phyloP scores from a whole-genome alignment of 1,139 yeast genomes.

The Magnusiomyces sp. region DNA sequence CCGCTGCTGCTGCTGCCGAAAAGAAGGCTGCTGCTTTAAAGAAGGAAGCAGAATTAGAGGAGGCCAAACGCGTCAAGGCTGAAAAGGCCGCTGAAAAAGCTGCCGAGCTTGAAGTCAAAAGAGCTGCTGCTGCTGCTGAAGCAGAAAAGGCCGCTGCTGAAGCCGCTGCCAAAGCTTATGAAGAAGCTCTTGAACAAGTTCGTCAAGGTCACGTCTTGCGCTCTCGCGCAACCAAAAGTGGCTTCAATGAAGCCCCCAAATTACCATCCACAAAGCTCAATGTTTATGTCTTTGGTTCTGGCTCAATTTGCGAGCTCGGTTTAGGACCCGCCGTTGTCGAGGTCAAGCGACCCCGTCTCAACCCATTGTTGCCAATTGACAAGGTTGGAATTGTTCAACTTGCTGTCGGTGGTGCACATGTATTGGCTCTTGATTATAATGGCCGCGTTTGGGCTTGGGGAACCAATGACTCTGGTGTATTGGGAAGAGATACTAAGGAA shows the following conservation, averaged over 20 bases:
- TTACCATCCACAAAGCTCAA: slow-evolving; percentile 48
- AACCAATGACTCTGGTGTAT: slow-evolving; percentile 81
- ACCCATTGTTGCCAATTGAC: slow-evolving; percentile 59
- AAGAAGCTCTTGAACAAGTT: no score
- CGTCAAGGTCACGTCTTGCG: background rate
- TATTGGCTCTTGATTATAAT: slow-evolving; percentile 65
- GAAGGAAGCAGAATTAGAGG: background rate
- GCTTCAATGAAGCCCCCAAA: slow-evolving; percentile 25
- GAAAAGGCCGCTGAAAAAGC: background rate
- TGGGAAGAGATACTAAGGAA: slow-evolving; percentile 76
- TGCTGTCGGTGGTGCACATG: slow-evolving; percentile 95
- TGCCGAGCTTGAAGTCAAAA: background rate
- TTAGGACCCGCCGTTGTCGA: slow-evolving; percentile 89
- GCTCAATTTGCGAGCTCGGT: slow-evolving; percentile 95
- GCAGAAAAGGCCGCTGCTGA: background rate
- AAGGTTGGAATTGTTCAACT: slow-evolving; percentile 66
- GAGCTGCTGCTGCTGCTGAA: background rate
- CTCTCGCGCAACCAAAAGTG: slow-evolving; percentile 1
- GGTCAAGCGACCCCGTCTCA: slow-evolving; percentile 89
- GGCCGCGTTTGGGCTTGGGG: slow-evolving; percentile 97
- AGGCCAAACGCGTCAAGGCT: background rate
- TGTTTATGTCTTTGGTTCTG: slow-evolving; percentile 90
- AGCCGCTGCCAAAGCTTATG: background rate
- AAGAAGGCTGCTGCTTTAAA: background rate
- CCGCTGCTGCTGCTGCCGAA: slow-evolving; percentile 1